Conservation (phyloP, 805 yeast genomes). For the Wickerhamomyces rabaulensis region DNA sequence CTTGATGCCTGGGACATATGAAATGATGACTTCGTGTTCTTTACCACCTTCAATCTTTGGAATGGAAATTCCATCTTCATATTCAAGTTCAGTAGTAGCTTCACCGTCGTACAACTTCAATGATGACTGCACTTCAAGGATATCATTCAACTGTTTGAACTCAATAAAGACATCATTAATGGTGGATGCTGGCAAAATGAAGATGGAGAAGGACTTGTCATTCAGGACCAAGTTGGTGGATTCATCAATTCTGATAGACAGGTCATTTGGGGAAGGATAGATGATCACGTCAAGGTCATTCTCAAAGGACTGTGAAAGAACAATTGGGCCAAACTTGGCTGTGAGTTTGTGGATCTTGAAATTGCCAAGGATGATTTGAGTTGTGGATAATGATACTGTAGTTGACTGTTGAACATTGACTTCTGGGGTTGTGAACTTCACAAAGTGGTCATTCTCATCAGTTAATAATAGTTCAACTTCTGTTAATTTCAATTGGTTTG, state of each 20-base stretch:
- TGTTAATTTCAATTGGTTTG: slow-evolving; percentile 12
- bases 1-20: slow-evolving; percentile 25
- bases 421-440: slow-evolving; percentile 1
- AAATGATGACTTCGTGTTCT: slow-evolving; percentile 25
- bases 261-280: slow-evolving; percentile 12
- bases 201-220: slow-evolving; percentile 15
- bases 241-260: slow-evolving; percentile 12
- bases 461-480: slow-evolving; percentile 20
- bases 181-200: slow-evolving; percentile 6
- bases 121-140: not conserved
- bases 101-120: not conserved
- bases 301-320: slow-evolving; percentile 19
- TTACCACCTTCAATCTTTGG: slow-evolving; percentile 3
- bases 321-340: slow-evolving; percentile 22
- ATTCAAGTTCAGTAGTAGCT: not conserved
- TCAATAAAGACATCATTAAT: slow-evolving; percentile 6
- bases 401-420: slow-evolving; percentile 1
- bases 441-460: slow-evolving; percentile 3
- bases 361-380: slow-evolving; percentile 29
- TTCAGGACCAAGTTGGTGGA: slow-evolving; percentile 15
- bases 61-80: not conserved
- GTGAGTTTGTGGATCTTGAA: slow-evolving; percentile 26
- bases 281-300: slow-evolving; percentile 4
- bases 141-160: slow-evolving; percentile 5
- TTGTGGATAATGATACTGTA: slow-evolving; percentile 18